Percentiles rank a stretch among this genome's conserved stretches.
phyloP scores from a whole-genome alignment of 2,329 filamentous ascomycete species.

The Ceratocystis cubensis region DNA sequence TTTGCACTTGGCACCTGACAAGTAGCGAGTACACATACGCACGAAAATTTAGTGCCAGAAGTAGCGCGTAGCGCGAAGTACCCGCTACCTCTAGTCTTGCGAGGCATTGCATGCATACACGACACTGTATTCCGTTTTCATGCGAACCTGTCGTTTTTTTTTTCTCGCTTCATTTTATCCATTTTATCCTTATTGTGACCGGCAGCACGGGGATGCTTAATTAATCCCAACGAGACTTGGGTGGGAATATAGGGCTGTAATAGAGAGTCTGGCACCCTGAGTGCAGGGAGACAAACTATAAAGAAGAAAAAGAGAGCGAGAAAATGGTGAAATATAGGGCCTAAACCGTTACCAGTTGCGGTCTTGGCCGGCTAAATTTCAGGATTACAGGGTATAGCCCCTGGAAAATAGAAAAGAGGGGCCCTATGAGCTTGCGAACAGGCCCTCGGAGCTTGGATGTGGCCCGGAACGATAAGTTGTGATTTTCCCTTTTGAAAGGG shows the following conservation, averaged over 20 bases:
- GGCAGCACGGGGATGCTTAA: neutral
- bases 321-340: neutral
- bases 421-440: neutral
- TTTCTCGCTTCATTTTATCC: no score
- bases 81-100: neutral
- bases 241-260: slow-evolving; percentile 1
- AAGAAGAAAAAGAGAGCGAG: neutral
- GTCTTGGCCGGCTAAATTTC: neutral
- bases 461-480: neutral
- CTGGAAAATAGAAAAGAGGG: neutral
- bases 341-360: neutral
- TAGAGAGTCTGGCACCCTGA: neutral
- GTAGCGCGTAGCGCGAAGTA: neutral
- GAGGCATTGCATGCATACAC: neutral
- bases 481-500: neutral
- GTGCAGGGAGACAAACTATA: neutral
- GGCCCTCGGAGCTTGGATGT: neutral
- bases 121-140: slow-evolving; percentile 2
- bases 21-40: neutral
- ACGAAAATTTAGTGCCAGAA: neutral
- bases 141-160: neutral
- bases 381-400: neutral
- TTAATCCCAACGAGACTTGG: neutral
- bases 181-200: neutral
- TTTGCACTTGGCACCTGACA: no score